Percentiles rank a stretch among this genome's conserved stretches.
Conservation (phyloP, 2,329 filamentous ascomycete species). For the Curvularia verruculosa region DNA sequence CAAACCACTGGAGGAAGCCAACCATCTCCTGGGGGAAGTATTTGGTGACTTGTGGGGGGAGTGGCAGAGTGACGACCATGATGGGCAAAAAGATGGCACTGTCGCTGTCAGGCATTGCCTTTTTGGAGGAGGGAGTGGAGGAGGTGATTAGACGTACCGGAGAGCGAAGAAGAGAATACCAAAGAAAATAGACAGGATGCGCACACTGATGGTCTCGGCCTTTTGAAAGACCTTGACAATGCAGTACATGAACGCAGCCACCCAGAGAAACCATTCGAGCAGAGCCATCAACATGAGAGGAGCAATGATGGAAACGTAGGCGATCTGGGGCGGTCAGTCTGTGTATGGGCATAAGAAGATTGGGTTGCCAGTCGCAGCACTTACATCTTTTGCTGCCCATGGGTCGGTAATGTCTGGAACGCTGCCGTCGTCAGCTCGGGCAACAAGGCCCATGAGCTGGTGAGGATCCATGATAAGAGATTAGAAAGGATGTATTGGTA, state of each 20-base stretch:
- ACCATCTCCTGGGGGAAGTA: conserved; percentile 76
- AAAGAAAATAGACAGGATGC: conserved; percentile 76
- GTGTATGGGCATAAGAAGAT: not conserved
- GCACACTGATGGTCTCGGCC: conserved; percentile 85
- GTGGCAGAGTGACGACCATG: conserved; percentile 89
- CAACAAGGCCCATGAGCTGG: conserved; percentile 32
- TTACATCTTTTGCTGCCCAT: conserved; percentile 51
- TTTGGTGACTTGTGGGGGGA: conserved; percentile 73
- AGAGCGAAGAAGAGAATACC: conserved; percentile 74
- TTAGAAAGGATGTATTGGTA: conserved; percentile 25
- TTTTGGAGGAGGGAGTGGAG: too few relatives aligned
- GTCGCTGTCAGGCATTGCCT: conserved; percentile 27
- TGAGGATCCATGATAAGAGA: conserved; percentile 32
- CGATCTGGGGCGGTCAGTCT: conserved; percentile 64
- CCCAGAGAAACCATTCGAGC: conserved; percentile 93
- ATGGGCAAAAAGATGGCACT: conserved; percentile 88
- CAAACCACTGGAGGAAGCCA: conserved; percentile 84
- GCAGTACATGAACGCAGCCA: conserved; percentile 93
- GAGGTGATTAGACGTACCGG: conserved; percentile 60
- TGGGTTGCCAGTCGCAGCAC: conserved; percentile 20
- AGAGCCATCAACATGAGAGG: conserved; percentile 82
- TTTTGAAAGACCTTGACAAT: conserved; percentile 86
- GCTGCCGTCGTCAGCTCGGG: conserved; percentile 34
- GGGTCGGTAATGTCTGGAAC: conserved; percentile 45
- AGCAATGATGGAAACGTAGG: conserved; percentile 82